A percentile compares a stretch with the other conserved stretches of the same genome.
Evolutionary conservation across 306 rosid species (phyloP).

Genomic region (Medicago arabica): DNA sequence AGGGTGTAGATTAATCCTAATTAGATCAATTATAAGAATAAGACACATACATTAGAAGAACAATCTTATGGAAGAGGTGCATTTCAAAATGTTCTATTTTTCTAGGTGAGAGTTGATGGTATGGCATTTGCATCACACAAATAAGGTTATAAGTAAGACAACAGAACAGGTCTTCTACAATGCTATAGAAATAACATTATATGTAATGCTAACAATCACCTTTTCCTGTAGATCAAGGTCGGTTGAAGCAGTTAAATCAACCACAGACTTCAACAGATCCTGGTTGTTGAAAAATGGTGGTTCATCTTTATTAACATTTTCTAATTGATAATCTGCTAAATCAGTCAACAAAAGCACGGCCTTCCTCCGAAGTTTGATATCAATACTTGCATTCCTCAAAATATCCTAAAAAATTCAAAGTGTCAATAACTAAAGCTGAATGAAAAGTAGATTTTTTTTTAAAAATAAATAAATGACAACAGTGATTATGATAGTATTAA

Average conservation of each 20-base stretch:
- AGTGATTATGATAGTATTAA: conserved; percentile 6
- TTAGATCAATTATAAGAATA: neutral
- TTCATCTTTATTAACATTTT: conserved; percentile 50
- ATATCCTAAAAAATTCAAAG: conserved; percentile 57
- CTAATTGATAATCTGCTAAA: conserved; percentile 70
- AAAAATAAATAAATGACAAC: neutral
- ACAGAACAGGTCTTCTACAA: conserved; percentile 18
- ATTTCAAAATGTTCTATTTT: conserved; percentile 32
- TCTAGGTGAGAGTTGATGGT: too few species aligned
- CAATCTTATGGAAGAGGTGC: neutral
- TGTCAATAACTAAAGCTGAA: conserved; percentile 14
- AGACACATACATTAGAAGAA: neutral
- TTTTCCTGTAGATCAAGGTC: conserved; percentile 90
- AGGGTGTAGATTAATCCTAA: neutral
- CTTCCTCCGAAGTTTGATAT: conserved; percentile 74
- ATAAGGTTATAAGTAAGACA: conserved; percentile 8
- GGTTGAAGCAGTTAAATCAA: conserved; percentile 70
- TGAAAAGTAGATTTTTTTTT: neutral
- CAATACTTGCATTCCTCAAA: conserved; percentile 60
- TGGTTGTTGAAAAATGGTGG: conserved; percentile 58
- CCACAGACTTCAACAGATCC: conserved; percentile 75
- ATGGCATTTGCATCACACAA: conserved; percentile 15
- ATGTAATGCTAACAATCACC: conserved; percentile 55
- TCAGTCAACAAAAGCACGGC: conserved; percentile 74
- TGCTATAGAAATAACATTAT: conserved; percentile 9